Conservation (phyloP, 2,329 filamentous ascomycete species). For the Ophiostoma tasmaniense region DNA sequence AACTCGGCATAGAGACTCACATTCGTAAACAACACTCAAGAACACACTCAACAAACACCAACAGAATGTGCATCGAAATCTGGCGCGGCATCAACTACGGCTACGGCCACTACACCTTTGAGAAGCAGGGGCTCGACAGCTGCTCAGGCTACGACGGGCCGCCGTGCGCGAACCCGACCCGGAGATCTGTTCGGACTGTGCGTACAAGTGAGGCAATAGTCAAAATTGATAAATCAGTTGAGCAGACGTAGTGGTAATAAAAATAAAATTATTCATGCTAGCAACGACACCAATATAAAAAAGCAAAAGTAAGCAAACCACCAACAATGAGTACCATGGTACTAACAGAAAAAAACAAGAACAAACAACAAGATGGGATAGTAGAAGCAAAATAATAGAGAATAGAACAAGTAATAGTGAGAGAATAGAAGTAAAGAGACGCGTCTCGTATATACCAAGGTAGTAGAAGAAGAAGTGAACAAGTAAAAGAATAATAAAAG, state of each 20-base stretch:
- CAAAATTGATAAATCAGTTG: neutral
- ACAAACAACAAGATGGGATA: neutral
- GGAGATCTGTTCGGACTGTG: neutral
- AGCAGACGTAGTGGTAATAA: neutral
- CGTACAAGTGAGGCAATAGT: neutral
- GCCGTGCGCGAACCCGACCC: neutral
- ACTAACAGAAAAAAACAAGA: neutral
- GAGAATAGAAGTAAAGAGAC: conserved; percentile 1
- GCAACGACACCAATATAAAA: neutral
- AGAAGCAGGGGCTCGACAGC: neutral
- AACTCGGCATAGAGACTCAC: neutral
- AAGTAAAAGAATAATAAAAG: neutral
- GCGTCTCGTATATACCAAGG: conserved; percentile 4
- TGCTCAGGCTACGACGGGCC: neutral
- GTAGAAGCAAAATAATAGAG: neutral
- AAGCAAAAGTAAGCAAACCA: neutral
- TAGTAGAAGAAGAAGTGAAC: neutral
- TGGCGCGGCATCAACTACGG: neutral
- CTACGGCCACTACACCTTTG: neutral
- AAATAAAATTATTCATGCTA: neutral
- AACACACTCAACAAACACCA: neutral
- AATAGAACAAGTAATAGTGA: neutral
- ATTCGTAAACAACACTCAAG: neutral
- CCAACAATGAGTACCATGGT: neutral
- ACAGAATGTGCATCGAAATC: neutral